These are phyloP conservation scores for Pseudogymnoascus sp. DNA, from an alignment of 2,329 filamentous ascomycete genomes.

Conservation along the genomic window DNA sequence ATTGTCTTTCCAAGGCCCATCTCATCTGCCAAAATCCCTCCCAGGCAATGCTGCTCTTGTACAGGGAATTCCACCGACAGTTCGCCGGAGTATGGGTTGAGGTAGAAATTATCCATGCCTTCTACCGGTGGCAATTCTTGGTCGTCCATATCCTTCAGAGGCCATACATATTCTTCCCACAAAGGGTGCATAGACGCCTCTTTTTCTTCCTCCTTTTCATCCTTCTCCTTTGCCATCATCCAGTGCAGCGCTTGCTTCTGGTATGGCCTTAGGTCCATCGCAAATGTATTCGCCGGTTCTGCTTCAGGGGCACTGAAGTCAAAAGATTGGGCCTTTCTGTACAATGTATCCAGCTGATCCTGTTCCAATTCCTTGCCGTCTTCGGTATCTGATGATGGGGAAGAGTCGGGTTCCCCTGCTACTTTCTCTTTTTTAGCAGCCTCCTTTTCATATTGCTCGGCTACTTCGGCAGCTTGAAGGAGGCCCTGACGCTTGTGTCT, in stretches of 20 bases:
- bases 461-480: slow-evolving; percentile 78
- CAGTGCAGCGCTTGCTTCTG: slow-evolving; percentile 93
- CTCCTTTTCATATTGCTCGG: slow-evolving; percentile 65
- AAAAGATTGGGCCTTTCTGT: slow-evolving; percentile 93
- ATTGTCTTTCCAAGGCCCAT: slow-evolving; percentile 99
- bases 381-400: slow-evolving; percentile 55
- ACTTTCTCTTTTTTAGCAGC: slow-evolving; percentile 30
- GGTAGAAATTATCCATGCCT: slow-evolving; percentile 71
- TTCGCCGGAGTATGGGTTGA: slow-evolving; percentile 95
- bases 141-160: slow-evolving; percentile 78
- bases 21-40: slow-evolving; percentile 88
- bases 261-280: slow-evolving; percentile 78
- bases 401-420: slow-evolving; percentile 20
- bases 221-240: slow-evolving; percentile 92
- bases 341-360: slow-evolving; percentile 87
- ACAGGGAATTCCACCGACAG: slow-evolving; percentile 84
- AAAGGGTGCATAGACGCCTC: slow-evolving; percentile 88
- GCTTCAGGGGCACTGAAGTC: slow-evolving; percentile 88
- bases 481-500: slow-evolving; percentile 78
- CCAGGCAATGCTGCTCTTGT: slow-evolving; percentile 90
- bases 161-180: slow-evolving; percentile 95
- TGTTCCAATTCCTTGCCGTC: slow-evolving; percentile 90
- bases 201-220: slow-evolving; percentile 58
- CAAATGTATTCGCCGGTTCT: slow-evolving; percentile 74
- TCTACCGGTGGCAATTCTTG: slow-evolving; percentile 60